phyloP scores from a whole-genome alignment of 1,284 basidiomycete species.

The Bjerkandera adusta region DNA sequence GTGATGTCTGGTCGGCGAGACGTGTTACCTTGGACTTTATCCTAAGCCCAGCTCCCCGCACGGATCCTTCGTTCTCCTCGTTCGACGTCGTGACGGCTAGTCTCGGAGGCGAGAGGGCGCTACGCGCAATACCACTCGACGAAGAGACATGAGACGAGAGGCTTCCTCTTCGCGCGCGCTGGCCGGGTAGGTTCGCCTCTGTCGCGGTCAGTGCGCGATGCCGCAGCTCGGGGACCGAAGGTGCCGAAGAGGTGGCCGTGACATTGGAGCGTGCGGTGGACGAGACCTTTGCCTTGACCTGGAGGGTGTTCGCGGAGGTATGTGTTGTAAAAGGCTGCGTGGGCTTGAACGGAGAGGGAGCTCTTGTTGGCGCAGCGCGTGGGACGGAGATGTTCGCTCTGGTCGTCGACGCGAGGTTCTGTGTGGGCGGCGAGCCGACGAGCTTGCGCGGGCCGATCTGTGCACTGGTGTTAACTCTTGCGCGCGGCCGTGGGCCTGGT shows the following conservation, averaged over 20 bases:
- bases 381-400: constrained; percentile 20
- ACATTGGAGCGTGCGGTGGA: constrained; percentile 33
- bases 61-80: constrained; percentile 21
- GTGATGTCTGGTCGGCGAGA: constrained; percentile 18
- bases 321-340: constrained; percentile 23
- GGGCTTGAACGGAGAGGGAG: constrained; percentile 43
- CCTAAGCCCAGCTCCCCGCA: constrained; percentile 19
- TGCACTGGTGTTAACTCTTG: constrained; percentile 59
- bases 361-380: constrained; percentile 28
- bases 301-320: constrained; percentile 27
- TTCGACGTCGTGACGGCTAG: constrained; percentile 14
- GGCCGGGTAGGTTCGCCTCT: constrained; percentile 14
- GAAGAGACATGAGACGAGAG: constrained; percentile 27
- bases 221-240: constrained; percentile 26
- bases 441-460: constrained; percentile 42
- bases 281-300: constrained; percentile 59
- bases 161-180: constrained; percentile 25
- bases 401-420: constrained; percentile 17
- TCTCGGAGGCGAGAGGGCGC: constrained; percentile 19
- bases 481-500: constrained; percentile 45
- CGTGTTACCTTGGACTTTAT: constrained; percentile 31
- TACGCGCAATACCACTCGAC: constrained; percentile 14
- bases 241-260: constrained; percentile 20
- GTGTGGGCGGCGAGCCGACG: constrained; percentile 29
- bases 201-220: constrained; percentile 26